These are phyloP conservation scores for Phylloporus sp. DNA, from an alignment of 768 basidiomycete species.

Conservation along the genomic window DNA sequence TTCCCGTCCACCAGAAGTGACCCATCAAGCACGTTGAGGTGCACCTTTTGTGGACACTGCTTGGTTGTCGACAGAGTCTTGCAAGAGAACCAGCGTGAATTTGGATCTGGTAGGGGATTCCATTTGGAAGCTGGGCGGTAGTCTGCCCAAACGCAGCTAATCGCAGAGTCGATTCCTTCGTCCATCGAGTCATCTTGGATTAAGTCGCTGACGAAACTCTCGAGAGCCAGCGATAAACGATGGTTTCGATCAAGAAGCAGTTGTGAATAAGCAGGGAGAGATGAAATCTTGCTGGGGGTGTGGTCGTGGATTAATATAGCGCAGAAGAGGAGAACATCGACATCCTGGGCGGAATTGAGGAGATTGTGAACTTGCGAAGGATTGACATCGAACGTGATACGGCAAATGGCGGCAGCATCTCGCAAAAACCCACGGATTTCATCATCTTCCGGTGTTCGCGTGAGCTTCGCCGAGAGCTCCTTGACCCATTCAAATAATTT, in stretches of 20 bases:
- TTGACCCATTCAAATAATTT: conserved; percentile 35
- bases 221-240: conserved; percentile 23
- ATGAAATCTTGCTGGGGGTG: conserved; percentile 9
- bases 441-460: conserved; percentile 4
- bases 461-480: conserved; percentile 27
- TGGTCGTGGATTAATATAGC: conserved; percentile 26
- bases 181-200: neutral
- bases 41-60: conserved; percentile 6
- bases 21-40: conserved; percentile 20
- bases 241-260: conserved; percentile 28
- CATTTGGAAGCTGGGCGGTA: conserved; percentile 24
- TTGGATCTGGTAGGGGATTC: neutral
- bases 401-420: conserved; percentile 38
- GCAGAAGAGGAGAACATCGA: conserved; percentile 21
- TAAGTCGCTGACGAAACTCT: conserved; percentile 3
- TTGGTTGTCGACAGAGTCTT: neutral
- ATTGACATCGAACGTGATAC: conserved; percentile 29
- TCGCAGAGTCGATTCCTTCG: conserved; percentile 16
- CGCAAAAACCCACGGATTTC: conserved; percentile 23
- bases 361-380: neutral
- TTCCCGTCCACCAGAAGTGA: conserved; percentile 25
- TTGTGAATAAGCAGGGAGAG: conserved; percentile 4
- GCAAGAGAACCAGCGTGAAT: conserved; percentile 19
- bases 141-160: conserved; percentile 18
- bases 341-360: conserved; percentile 19